phyloP scores from a whole-genome alignment of 148 eudicot species.

The Drosera capensis region DNA sequence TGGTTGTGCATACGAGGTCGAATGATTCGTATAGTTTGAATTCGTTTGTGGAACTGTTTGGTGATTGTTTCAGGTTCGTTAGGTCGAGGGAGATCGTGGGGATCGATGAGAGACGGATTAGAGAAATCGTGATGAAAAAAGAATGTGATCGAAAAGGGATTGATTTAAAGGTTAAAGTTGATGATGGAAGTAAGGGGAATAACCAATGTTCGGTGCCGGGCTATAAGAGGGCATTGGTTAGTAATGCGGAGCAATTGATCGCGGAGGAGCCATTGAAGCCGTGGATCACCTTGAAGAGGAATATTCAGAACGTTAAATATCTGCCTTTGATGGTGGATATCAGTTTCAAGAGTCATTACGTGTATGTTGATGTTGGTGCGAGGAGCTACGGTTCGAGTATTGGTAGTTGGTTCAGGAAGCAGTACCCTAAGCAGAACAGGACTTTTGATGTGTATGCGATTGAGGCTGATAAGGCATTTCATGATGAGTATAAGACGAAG shows the following conservation, averaged over 20 bases:
- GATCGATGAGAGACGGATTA: conserved; percentile 25
- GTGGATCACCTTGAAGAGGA: conserved; percentile 76
- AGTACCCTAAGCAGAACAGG: conserved; percentile 86
- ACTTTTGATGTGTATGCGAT: conserved; percentile 78
- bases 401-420: conserved; percentile 87
- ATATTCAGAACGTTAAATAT: conserved; percentile 62
- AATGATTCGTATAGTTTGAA: conserved; percentile 73
- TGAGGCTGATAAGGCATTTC: conserved; percentile 76
- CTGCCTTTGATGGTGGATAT: conserved; percentile 70
- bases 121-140: conserved; percentile 65
- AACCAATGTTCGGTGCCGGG: conserved; percentile 62
- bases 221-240: conserved; percentile 42
- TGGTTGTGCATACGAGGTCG: conserved; percentile 57
- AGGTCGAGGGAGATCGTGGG: conserved; percentile 36
- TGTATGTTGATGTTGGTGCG: conserved; percentile 88
- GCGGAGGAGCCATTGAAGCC: conserved; percentile 66
- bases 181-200: conserved; percentile 7
- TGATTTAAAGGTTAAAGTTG: background rate
- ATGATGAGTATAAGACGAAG: conserved; percentile 52
- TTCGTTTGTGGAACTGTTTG: conserved; percentile 74
- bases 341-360: conserved; percentile 57
- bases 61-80: conserved; percentile 54
- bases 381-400: conserved; percentile 97
- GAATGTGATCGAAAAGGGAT: conserved; percentile 6
- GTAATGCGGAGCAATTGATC: conserved; percentile 65